Base-by-base conservation (phyloP, 148 eudicot species). In the Nyssa sinensis region DNA sequence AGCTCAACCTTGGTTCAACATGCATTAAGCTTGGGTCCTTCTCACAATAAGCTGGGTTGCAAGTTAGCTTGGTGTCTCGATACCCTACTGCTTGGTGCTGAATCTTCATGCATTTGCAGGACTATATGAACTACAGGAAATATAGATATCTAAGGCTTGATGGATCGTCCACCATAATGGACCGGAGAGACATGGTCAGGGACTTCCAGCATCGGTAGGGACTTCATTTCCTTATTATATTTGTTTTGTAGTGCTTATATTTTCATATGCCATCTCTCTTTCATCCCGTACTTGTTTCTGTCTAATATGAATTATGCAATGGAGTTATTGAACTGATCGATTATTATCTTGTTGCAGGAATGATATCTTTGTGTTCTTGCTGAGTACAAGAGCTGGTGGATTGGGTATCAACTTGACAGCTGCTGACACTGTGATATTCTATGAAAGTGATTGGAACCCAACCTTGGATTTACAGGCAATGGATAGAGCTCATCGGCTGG, bases 361-460 rank as follows among this genome's bases (percentile, higher is more conserved):
- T 79, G 97, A 95, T 77, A 95, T 95, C 32, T 95, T 95, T 81
- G 98, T 95, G 67, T 95, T 95, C 83, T 87, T 95, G 84, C 87
- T 95, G 71, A 92, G 98, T 83, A 95, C 98, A 55, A 89, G 98
- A 79, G 98, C 97, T 67, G 97, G 98, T 66, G 97, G 98, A 30
- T 89, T 95, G 69, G 98, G 97, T 73, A 95, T 95, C 80, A 95
- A 95, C 80, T 82, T 95, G 81, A 95, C 97, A 25, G 97, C 97
- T 82, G 98, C 97, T 57, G 98, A 92, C 83, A 95, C 98, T 49
- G 98, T 95, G 68, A 95, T 95, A 80, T 95, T 95, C 72, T 95
- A 95, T 67, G 98, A 95, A 84, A 95, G 97, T 82, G 99, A 95
- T 79, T 95, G 99, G 99, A 95, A 95, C 80, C 99, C 99, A 53